Conservation (phyloP, 305 asterid species). For the Fraxinus greggii region DNA sequence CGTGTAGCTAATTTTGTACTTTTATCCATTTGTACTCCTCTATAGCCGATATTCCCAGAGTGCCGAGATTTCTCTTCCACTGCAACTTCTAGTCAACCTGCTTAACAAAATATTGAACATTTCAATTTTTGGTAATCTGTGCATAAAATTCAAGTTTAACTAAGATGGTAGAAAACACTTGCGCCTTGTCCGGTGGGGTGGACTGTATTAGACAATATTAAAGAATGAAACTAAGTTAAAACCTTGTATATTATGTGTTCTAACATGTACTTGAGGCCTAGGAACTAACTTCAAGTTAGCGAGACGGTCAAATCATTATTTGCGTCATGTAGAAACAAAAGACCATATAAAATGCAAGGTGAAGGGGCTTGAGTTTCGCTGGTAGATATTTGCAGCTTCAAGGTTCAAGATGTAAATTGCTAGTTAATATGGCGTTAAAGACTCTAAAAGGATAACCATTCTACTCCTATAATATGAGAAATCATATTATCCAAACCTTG, state of each 20-base stretch:
- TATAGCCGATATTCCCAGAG: conserved; percentile 6
- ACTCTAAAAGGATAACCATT: not conserved
- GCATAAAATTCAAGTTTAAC: not conserved
- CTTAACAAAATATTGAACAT: conserved; percentile 14
- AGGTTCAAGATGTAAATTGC: not conserved
- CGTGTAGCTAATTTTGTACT: conserved; percentile 39
- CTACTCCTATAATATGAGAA: not conserved
- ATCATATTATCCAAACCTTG: not conserved
- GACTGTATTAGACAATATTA: not conserved
- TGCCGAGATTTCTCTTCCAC: conserved; percentile 18
- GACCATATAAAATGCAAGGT: not conserved
- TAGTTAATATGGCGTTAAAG: not conserved
- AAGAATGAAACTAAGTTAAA: not conserved
- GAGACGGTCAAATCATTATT: conserved; percentile 2
- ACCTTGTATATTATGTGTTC: not conserved
- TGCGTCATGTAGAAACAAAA: not conserved
- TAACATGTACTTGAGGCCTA: not conserved
- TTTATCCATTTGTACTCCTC: conserved; percentile 53
- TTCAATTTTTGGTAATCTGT: not conserved
- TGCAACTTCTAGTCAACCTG: conserved; percentile 28
- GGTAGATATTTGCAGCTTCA: not conserved
- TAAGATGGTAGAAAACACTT: not conserved
- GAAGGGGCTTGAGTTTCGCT: not conserved
- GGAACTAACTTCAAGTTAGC: conserved; percentile 11
- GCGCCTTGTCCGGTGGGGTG: not conserved